phyloP scores from a whole-genome alignment of 2,329 filamentous ascomycete genomes.

The Ceratocystis destructans region DNA sequence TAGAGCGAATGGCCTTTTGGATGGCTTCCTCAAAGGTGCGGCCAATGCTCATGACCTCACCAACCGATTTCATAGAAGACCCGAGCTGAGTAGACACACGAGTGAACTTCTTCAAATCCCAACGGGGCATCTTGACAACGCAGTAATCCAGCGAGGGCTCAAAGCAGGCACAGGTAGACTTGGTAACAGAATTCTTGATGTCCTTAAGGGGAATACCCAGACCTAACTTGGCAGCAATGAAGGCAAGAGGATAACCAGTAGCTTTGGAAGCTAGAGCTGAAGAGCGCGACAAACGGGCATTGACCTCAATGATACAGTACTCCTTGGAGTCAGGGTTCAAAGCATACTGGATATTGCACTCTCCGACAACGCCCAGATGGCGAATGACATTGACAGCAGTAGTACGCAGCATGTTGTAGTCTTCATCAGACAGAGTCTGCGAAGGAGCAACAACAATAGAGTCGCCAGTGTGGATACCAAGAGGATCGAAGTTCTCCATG shows the following conservation, averaged over 20 bases:
- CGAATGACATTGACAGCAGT: conserved; percentile 95
- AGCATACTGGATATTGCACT: conserved; percentile 98
- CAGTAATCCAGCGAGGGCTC: conserved; percentile 97
- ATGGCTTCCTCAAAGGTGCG: conserved; percentile 96
- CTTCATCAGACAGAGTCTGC: conserved; percentile 89
- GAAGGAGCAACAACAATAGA: conserved; percentile 97
- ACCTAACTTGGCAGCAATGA: conserved; percentile 92
- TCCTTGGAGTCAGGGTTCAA: conserved; percentile 89
- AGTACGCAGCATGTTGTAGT: conserved; percentile 98
- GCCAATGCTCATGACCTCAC: conserved; percentile 97
- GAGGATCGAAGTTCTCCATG: conserved; percentile 99
- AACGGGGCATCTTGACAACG: conserved; percentile 96
- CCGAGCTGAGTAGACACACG: conserved; percentile 90
- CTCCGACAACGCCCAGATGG: conserved; percentile 90
- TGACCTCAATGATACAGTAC: conserved; percentile 99
- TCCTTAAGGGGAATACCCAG: conserved; percentile 90
- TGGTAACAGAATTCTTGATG: conserved; percentile 90
- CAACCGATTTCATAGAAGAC: conserved; percentile 99
- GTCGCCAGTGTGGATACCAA: conserved; percentile 95
- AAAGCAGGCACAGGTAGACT: conserved; percentile 92
- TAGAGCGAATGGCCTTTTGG: conserved; percentile 90
- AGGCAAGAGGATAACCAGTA: conserved; percentile 89
- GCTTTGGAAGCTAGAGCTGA: conserved; percentile 94
- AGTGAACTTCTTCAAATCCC: conserved; percentile 98
- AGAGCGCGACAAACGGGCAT: conserved; percentile 86